These are phyloP conservation scores for Incumbomyces delicatus DNA, from an alignment of 2,329 filamentous ascomycete species.

Conservation along the genomic window DNA sequence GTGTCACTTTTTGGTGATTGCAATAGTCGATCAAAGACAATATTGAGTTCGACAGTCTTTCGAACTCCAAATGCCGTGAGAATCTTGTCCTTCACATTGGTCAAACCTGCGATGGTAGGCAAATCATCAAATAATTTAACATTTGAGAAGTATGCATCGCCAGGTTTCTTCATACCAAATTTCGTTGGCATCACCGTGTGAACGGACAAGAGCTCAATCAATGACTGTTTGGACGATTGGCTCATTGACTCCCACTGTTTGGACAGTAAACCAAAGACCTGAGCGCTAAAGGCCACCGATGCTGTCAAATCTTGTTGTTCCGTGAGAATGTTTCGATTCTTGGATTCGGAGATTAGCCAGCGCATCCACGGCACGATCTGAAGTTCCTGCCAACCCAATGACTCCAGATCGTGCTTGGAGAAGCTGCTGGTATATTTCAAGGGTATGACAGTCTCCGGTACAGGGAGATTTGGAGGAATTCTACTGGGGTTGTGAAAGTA, in stretches of 20 bases:
- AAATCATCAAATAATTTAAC: conserved; percentile 93
- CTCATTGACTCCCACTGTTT: conserved; percentile 83
- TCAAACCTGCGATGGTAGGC: conserved; percentile 65
- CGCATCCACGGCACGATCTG: conserved; percentile 78
- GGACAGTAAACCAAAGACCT: conserved; percentile 69
- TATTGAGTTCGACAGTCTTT: conserved; percentile 88
- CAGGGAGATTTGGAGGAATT: conserved; percentile 70
- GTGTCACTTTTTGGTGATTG: conserved; percentile 35
- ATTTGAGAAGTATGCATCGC: conserved; percentile 82
- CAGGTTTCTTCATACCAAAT: conserved; percentile 73
- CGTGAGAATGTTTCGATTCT: conserved; percentile 46
- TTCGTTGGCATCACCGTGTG: conserved; percentile 81
- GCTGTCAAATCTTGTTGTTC: conserved; percentile 61
- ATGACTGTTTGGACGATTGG: conserved; percentile 52
- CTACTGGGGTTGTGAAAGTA: conserved; percentile 67
- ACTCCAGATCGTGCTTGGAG: conserved; percentile 58
- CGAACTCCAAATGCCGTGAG: conserved; percentile 73
- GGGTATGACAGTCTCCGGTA: conserved; percentile 73
- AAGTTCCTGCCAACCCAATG: conserved; percentile 76
- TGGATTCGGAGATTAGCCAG: conserved; percentile 62
- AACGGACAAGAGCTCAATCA: conserved; percentile 55
- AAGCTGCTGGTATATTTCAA: conserved; percentile 69
- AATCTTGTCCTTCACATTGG: conserved; percentile 83
- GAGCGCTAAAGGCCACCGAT: conserved; percentile 63
- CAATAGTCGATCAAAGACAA: conserved; percentile 81